Percentiles rank a stretch among this genome's conserved stretches.
phyloP scores from a whole-genome alignment of 1,284 basidiomycete genomes.

The Waitea zeae region DNA sequence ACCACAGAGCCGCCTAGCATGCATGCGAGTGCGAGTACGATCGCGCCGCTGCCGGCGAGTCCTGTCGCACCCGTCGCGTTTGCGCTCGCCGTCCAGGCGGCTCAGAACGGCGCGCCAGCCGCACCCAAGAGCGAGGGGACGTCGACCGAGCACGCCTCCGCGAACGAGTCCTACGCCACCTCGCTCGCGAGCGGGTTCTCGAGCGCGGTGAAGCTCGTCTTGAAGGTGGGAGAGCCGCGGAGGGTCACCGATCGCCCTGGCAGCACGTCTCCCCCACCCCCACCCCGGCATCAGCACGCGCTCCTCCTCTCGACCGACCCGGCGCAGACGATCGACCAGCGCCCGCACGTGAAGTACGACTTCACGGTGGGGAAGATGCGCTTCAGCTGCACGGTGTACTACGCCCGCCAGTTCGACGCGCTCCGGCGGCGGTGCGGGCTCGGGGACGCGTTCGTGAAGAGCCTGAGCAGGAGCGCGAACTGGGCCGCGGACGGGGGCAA shows the following conservation, averaged over 20 bases:
- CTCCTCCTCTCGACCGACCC: constrained; percentile 24
- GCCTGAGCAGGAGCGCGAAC: constrained; percentile 38
- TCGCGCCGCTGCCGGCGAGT: constrained; percentile 1
- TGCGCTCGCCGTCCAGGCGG: no score
- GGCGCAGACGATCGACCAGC: constrained; percentile 31
- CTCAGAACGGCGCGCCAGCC: constrained; percentile 1
- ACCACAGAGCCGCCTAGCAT: no score
- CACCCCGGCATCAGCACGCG: constrained; percentile 24
- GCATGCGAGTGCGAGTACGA: constrained; percentile 11
- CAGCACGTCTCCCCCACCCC: no score
- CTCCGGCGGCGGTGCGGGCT: constrained; percentile 50
- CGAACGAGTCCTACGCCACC: constrained; percentile 9
- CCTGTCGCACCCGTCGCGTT: no score
- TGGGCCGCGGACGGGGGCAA: constrained; percentile 62
- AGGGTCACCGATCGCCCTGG: constrained; percentile 16
- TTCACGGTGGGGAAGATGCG: constrained; percentile 58
- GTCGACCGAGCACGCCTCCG: no score
- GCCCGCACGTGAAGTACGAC: constrained; percentile 66
- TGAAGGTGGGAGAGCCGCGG: no score
- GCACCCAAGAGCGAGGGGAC: constrained; percentile 1
- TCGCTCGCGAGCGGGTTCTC: constrained; percentile 34
- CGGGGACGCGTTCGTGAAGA: constrained; percentile 40
- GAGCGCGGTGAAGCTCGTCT: constrained; percentile 38
- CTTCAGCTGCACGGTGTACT: constrained; percentile 66
- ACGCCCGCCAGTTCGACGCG: constrained; percentile 59